These are phyloP conservation scores for Podaxis sp. DNA, from an alignment of 768 basidiomycete species.

Conservation along the genomic window DNA sequence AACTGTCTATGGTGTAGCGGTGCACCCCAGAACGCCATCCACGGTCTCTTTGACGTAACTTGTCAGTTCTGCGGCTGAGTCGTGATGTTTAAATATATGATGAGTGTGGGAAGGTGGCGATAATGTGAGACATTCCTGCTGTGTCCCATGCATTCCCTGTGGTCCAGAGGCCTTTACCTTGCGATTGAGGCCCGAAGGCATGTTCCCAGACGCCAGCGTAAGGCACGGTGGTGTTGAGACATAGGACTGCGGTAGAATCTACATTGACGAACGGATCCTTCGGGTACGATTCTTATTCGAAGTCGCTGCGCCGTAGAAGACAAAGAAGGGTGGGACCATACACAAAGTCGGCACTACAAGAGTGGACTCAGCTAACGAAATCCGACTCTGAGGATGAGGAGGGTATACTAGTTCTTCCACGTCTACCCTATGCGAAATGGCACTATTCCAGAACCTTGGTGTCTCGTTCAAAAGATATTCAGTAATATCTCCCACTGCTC, in stretches of 20 bases:
- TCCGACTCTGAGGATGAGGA: not conserved
- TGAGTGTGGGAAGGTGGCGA: too few relatives aligned
- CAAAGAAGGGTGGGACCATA: slow-evolving; percentile 53
- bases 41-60: too few relatives aligned
- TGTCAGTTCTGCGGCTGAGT: too few relatives aligned
- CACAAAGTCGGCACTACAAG: not conserved
- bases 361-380: not conserved
- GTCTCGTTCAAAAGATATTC: not conserved
- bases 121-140: slow-evolving; percentile 22
- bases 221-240: slow-evolving; percentile 17
- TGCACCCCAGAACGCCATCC: too few relatives aligned
- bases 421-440: not conserved
- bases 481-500: not conserved
- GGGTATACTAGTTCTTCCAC: not conserved
- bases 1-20: too few relatives aligned
- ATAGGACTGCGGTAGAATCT: slow-evolving; percentile 37
- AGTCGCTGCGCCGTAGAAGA: slow-evolving; percentile 42
- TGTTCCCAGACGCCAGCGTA: slow-evolving; percentile 38
- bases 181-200: too few relatives aligned
- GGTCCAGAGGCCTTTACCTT: slow-evolving; percentile 44
- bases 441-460: not conserved
- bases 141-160: slow-evolving; percentile 71
- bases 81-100: too few relatives aligned
- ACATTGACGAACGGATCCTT: slow-evolving; percentile 36
- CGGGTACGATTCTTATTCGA: slow-evolving; percentile 33